Percentiles rank a stretch among this genome's conserved stretches.
These are phyloP conservation scores for Candida mesenterica DNA, from an alignment of 1,139 yeast genomes.

Conservation along the genomic window DNA sequence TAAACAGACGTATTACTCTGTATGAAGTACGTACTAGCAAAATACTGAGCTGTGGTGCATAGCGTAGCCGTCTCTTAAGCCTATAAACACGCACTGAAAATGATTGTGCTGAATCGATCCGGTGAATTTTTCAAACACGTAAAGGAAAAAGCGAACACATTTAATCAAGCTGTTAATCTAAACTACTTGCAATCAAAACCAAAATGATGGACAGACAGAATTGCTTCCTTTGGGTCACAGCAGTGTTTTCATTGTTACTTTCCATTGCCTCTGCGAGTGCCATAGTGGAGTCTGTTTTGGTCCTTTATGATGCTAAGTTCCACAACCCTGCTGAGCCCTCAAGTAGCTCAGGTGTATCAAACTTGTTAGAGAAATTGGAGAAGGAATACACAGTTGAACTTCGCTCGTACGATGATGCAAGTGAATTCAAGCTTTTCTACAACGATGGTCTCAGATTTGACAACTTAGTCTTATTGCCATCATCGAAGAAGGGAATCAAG, in stretches of 20 bases:
- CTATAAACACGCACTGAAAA: too few relatives aligned
- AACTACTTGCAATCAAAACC: slow-evolving; percentile 3
- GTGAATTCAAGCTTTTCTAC: slow-evolving; percentile 20
- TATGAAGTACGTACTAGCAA: too few relatives aligned
- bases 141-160: slow-evolving; percentile 5
- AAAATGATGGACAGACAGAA: slow-evolving; percentile 4
- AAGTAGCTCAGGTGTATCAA: slow-evolving; percentile 17
- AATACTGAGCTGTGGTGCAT: too few relatives aligned
- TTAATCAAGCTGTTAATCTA: slow-evolving; percentile 1
- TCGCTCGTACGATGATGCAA: slow-evolving; percentile 26
- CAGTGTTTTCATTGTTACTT: slow-evolving; percentile 5
- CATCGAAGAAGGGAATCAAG: slow-evolving; percentile 32
- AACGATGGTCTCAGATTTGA: slow-evolving; percentile 29
- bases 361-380: slow-evolving; percentile 23
- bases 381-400: slow-evolving; percentile 23
- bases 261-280: slow-evolving; percentile 5
- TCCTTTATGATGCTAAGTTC: slow-evolving; percentile 31
- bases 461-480: slow-evolving; percentile 40
- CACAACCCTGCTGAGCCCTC: slow-evolving; percentile 20
- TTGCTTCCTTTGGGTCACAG: slow-evolving; percentile 7
- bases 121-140: slow-evolving; percentile 9
- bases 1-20: too few relatives aligned
- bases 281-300: slow-evolving; percentile 22
- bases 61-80: too few relatives aligned
- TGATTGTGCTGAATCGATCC: too few relatives aligned